These are phyloP conservation scores for Calonectria montana DNA, from an alignment of 2,329 filamentous ascomycete genomes.

Conservation along the genomic window DNA sequence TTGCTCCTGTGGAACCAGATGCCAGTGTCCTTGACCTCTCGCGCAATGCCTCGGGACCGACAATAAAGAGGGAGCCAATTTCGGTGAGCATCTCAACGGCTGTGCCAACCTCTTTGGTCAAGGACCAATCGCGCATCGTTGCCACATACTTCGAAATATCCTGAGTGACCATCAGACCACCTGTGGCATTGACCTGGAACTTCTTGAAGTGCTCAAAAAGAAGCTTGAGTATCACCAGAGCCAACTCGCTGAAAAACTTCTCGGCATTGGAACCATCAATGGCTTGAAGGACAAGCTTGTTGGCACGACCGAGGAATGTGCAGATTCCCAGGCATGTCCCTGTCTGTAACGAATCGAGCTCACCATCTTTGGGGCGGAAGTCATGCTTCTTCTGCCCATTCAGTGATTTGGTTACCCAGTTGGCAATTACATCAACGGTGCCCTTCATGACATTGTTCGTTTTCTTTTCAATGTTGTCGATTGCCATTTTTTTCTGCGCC, in stretches of 20 bases:
- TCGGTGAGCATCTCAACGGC: slow-evolving; percentile 89
- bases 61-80: slow-evolving; percentile 95
- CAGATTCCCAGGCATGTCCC: slow-evolving; percentile 85
- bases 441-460: slow-evolving; percentile 71
- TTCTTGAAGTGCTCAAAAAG: slow-evolving; percentile 95
- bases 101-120: slow-evolving; percentile 74
- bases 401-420: slow-evolving; percentile 80
- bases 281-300: slow-evolving; percentile 71
- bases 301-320: slow-evolving; percentile 79
- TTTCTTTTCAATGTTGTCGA: slow-evolving; percentile 86
- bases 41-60: slow-evolving; percentile 81
- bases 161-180: slow-evolving; percentile 94
- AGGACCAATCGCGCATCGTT: slow-evolving; percentile 84
- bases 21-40: slow-evolving; percentile 74
- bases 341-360: slow-evolving; percentile 85
- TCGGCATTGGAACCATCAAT: slow-evolving; percentile 88
- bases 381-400: slow-evolving; percentile 87
- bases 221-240: slow-evolving; percentile 79
- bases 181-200: slow-evolving; percentile 92
- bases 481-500: slow-evolving; percentile 78
- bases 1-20: slow-evolving; percentile 53
- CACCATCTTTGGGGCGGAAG: slow-evolving; percentile 87
- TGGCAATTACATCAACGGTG: slow-evolving; percentile 74
- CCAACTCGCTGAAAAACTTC: slow-evolving; percentile 85
- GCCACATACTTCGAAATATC: slow-evolving; percentile 95